Conservation (phyloP, 2,329 filamentous ascomycete species). For the Colletotrichum endophyticum region DNA sequence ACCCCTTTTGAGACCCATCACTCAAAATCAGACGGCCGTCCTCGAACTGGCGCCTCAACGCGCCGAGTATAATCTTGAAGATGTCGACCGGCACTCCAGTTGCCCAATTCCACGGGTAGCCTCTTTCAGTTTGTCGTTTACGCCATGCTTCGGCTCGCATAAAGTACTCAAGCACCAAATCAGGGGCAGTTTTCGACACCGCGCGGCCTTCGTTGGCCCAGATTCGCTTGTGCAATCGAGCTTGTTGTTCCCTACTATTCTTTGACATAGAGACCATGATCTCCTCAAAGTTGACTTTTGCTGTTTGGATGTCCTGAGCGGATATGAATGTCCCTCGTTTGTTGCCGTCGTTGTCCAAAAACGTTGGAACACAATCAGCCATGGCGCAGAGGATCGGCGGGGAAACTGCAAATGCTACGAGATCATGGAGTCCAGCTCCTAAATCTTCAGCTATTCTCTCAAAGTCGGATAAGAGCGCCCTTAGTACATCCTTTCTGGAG, state of each 20-base stretch:
- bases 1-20: background rate
- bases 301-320: background rate
- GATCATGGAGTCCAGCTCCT: background rate
- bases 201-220: background rate
- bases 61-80: background rate
- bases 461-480: background rate
- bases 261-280: background rate
- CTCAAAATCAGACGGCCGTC: background rate
- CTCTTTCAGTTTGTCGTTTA: background rate
- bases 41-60: background rate
- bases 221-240: background rate
- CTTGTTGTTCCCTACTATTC: background rate
- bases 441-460: background rate
- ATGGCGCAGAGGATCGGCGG: background rate
- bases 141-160: background rate
- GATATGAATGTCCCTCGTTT: background rate
- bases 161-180: background rate
- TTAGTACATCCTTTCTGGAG: background rate
- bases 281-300: background rate
- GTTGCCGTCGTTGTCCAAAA: background rate
- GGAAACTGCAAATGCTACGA: background rate
- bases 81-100: background rate
- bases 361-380: background rate
- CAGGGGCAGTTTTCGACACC: background rate
- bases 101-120: background rate